A percentile compares a stretch with the other conserved stretches of the same genome.
Evolutionary conservation across 1,284 basidiomycete species (phyloP).

Genomic region (Trametes versicolor): DNA sequence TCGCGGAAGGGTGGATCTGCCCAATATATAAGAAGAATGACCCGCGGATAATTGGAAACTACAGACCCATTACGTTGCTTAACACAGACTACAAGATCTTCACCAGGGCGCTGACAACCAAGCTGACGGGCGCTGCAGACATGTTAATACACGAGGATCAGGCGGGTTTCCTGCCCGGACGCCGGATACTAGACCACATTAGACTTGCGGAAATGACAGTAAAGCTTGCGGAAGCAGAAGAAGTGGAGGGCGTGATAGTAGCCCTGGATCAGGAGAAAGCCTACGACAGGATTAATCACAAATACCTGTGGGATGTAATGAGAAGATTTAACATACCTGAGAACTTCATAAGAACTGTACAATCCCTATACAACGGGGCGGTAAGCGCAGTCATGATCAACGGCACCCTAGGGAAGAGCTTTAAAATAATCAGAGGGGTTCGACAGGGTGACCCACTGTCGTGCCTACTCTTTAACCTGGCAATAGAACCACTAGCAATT

Average conservation of each 20-base stretch:
- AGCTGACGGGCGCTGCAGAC: conserved; percentile 27
- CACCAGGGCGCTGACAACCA: conserved; percentile 35
- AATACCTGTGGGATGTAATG: neutral
- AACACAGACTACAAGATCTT: conserved; percentile 46
- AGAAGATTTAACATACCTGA: neutral
- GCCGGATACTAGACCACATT: conserved; percentile 39
- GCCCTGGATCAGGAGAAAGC: neutral
- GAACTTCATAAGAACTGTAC: neutral
- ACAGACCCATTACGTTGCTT: conserved; percentile 46
- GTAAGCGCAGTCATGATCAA: neutral
- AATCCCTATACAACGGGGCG: neutral
- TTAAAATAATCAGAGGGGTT: neutral
- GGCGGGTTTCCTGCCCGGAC: conserved; percentile 43
- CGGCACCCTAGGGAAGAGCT: neutral
- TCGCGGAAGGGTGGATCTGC: conserved; percentile 47
- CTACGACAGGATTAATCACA: neutral
- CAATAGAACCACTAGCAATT: neutral
- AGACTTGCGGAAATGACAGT: conserved; percentile 36
- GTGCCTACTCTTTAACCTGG: neutral
- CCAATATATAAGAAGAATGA: conserved; percentile 35
- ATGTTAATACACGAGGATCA: conserved; percentile 39
- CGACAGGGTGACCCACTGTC: conserved; percentile 3
- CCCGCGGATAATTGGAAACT: conserved; percentile 40
- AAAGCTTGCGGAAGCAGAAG: conserved; percentile 36
- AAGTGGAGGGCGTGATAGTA: conserved; percentile 32